A percentile compares a stretch with the other conserved stretches of the same genome.
These are phyloP conservation scores for Aegilops bicornis DNA, from an alignment of 176 grass and related monocot species.

Conservation along the genomic window DNA sequence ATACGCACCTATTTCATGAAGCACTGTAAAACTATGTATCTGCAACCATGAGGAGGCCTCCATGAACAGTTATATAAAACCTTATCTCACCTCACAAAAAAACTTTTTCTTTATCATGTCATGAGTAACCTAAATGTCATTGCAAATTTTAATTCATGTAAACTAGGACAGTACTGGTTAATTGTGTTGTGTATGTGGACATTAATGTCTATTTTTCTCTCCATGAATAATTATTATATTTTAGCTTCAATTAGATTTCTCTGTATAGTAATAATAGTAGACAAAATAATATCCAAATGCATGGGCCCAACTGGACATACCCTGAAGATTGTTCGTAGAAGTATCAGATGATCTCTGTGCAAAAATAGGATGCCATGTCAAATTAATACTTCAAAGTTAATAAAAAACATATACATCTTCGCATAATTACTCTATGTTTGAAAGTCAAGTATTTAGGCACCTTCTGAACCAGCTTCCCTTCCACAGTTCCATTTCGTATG, in stretches of 20 bases:
- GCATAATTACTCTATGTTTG: neutral
- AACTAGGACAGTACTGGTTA: neutral
- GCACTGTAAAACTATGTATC: neutral
- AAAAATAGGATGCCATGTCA: neutral
- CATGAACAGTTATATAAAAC: neutral
- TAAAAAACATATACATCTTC: neutral
- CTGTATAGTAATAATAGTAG: neutral
- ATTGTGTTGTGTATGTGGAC: too few species aligned
- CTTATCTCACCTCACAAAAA: too few species aligned
- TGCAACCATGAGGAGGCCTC: neutral
- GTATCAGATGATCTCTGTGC: neutral
- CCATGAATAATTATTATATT: too few species aligned
- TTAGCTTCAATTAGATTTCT: too few species aligned
- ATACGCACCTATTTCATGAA: neutral
- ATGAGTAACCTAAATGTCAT: neutral
- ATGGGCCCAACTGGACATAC: neutral
- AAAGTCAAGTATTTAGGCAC: neutral
- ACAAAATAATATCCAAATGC: neutral
- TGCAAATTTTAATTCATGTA: neutral
- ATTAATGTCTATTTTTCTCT: too few species aligned
- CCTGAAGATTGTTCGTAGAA: neutral
- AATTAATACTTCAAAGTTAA: neutral
- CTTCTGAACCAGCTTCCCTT: neutral
- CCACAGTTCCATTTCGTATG: neutral
- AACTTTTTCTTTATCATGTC: neutral